Evolutionary conservation across 2,329 filamentous ascomycete species (phyloP).

Genomic region (Cadophora gregata): DNA sequence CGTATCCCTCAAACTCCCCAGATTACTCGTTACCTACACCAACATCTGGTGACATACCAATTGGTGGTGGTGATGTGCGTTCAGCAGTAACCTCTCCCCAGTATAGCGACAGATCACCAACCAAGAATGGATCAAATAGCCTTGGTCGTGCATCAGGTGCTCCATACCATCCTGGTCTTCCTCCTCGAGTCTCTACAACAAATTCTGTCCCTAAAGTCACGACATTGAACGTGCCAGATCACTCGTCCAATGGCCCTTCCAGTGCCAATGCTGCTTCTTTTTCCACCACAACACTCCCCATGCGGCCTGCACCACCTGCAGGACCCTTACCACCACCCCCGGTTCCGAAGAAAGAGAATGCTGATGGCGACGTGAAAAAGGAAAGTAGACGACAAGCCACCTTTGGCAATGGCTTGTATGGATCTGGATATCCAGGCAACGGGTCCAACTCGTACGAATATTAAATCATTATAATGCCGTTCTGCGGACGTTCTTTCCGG

Average conservation of each 20-base stretch:
- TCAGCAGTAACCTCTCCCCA: conserved; percentile 53
- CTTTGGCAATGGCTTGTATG: conserved; percentile 50
- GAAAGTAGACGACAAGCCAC: conserved; percentile 60
- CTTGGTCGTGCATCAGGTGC: conserved; percentile 54
- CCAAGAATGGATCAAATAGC: conserved; percentile 50
- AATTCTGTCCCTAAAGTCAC: conserved; percentile 59
- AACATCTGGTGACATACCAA: conserved; percentile 75
- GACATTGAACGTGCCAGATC: conserved; percentile 47
- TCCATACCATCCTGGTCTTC: conserved; percentile 52
- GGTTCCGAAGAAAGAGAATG: conserved; percentile 57
- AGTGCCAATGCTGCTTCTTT: conserved; percentile 59
- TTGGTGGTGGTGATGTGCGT: conserved; percentile 59
- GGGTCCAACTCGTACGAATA: conserved; percentile 32
- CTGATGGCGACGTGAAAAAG: conserved; percentile 50
- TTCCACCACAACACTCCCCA: conserved; percentile 57
- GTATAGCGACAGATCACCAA: conserved; percentile 42
- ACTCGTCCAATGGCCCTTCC: conserved; percentile 44
- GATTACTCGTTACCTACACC: conserved; percentile 62
- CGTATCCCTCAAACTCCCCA: conserved; percentile 47
- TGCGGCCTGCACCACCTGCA: conserved; percentile 64
- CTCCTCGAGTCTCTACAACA: conserved; percentile 56
- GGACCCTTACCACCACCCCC: conserved; percentile 63
- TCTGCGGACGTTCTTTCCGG: conserved; percentile 16
- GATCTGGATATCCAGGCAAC: conserved; percentile 36
- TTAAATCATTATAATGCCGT: conserved; percentile 21